These are phyloP conservation scores for Syzygium aromaticum DNA, from an alignment of 345 rosid species.

Conservation along the genomic window DNA sequence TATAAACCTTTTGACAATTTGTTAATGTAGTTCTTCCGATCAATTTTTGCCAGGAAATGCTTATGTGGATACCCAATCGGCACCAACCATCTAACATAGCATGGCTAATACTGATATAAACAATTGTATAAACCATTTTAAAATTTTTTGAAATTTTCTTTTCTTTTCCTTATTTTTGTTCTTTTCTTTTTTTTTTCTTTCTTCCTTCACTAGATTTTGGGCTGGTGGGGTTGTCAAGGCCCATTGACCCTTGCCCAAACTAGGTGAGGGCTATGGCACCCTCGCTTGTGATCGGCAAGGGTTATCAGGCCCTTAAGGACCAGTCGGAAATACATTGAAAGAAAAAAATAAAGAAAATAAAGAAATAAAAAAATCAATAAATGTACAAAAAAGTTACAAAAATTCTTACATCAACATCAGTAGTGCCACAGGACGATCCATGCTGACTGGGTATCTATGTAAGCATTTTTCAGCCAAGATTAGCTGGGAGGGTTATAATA, in stretches of 20 bases:
- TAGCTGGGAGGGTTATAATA: neutral
- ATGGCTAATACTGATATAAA: neutral
- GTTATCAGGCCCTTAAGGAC: neutral
- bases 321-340: neutral
- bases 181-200: neutral
- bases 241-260: neutral
- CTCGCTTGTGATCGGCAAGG: neutral
- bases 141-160: no score
- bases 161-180: neutral
- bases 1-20: no score
- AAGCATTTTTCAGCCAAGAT: neutral
- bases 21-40: neutral
- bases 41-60: neutral
- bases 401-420: neutral
- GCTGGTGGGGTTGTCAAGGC: neutral
- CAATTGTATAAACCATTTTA: neutral
- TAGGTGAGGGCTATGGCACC: no score
- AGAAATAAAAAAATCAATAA: no score
- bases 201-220: neutral
- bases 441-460: neutral
- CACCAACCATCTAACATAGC: neutral
- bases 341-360: no score
- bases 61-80: neutral
- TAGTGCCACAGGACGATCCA: accelerated
- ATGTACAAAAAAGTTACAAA: neutral